These are phyloP conservation scores for Lodderomyces beijingensis DNA, from an alignment of 1,139 yeast species.

Conservation along the genomic window DNA sequence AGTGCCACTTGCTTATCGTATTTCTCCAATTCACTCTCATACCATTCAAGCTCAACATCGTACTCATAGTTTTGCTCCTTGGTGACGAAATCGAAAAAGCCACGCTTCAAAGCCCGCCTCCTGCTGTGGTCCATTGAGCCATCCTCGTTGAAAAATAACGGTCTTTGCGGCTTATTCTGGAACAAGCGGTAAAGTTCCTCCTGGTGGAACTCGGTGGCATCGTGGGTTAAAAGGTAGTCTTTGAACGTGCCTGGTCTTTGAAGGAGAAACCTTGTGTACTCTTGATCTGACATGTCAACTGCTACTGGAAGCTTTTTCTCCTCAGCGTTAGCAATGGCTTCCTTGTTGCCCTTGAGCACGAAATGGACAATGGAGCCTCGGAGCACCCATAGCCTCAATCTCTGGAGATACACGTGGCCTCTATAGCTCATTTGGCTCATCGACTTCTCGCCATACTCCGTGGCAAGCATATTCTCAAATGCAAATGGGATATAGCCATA, in stretches of 20 bases:
- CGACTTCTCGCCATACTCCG: slow-evolving; percentile 28
- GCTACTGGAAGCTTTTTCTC: slow-evolving; percentile 6
- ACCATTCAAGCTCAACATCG: background rate
- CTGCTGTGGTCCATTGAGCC: background rate
- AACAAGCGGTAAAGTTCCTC: slow-evolving; percentile 16
- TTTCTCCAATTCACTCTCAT: background rate
- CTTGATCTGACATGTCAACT: slow-evolving; percentile 25
- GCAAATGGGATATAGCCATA: slow-evolving; percentile 30
- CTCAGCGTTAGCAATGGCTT: background rate
- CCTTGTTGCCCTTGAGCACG: slow-evolving; percentile 8
- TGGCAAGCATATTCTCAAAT: slow-evolving; percentile 21
- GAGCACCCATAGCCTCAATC: slow-evolving; percentile 28
- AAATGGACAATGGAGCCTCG: slow-evolving; percentile 17
- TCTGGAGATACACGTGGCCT: slow-evolving; percentile 19
- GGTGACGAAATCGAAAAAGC: background rate
- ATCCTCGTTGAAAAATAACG: slow-evolving; percentile 1
- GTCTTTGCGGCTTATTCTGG: slow-evolving; percentile 4
- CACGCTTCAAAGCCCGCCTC: slow-evolving; percentile 1
- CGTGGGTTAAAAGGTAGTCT: slow-evolving; percentile 28
- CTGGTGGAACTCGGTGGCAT: slow-evolving; percentile 30
- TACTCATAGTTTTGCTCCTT: background rate
- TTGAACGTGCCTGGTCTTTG: slow-evolving; percentile 18
- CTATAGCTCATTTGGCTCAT: slow-evolving; percentile 22
- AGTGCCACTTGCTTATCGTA: no score
- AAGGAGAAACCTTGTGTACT: slow-evolving; percentile 24